phyloP scores from a whole-genome alignment of 495 filamentous ascomycete species.

The Xylaria telfairii region DNA sequence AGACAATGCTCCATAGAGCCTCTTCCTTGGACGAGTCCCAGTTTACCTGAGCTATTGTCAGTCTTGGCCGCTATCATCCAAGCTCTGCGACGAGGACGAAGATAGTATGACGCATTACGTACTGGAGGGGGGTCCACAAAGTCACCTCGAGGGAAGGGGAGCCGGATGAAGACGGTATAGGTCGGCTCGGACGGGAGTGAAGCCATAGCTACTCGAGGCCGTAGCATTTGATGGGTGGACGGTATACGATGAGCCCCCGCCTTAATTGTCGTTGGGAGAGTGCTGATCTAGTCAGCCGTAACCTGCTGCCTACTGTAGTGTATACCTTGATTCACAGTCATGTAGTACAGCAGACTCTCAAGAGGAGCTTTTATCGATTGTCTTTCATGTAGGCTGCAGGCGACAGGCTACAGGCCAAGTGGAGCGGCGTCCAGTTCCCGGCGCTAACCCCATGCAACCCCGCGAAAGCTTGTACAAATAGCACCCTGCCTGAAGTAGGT shows the following conservation, averaged over 20 bases:
- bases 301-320: background rate
- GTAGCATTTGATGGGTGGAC: background rate
- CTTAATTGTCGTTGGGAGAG: background rate
- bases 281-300: too few relatives aligned
- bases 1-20: slow-evolving; percentile 88
- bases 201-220: slow-evolving; percentile 29
- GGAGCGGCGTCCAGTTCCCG: background rate
- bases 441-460: slow-evolving; percentile 15
- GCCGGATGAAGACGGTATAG: slow-evolving; percentile 81
- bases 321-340: background rate
- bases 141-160: slow-evolving; percentile 84
- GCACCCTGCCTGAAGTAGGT: background rate
- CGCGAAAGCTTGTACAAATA: slow-evolving; percentile 9
- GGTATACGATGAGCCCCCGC: slow-evolving; percentile 1
- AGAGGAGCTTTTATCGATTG: slow-evolving; percentile 30
- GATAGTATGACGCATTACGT: slow-evolving; percentile 39
- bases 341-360: background rate
- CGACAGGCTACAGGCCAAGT: background rate
- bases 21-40: slow-evolving; percentile 81
- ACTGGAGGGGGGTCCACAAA: slow-evolving; percentile 92
- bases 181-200: slow-evolving; percentile 45
- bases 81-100: background rate
- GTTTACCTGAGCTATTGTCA: slow-evolving; percentile 46
- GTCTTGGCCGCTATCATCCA: background rate
- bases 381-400: too few relatives aligned